These are phyloP conservation scores for Corniculantispora saksenae DNA, from an alignment of 2,329 filamentous ascomycete genomes.

Conservation along the genomic window DNA sequence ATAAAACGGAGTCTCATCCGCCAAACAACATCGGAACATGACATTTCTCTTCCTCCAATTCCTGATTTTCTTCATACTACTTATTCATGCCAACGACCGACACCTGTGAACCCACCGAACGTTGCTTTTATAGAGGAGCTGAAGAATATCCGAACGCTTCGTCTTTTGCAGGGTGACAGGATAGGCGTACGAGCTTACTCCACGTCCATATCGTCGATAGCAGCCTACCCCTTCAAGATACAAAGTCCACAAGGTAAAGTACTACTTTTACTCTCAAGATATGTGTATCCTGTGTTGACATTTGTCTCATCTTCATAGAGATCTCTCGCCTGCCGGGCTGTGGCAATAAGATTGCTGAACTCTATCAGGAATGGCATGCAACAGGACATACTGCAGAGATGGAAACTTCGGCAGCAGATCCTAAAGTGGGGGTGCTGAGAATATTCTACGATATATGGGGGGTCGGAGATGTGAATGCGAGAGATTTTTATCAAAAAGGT, in stretches of 20 bases:
- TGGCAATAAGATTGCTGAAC: slow-evolving; percentile 72
- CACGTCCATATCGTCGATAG: slow-evolving; percentile 78
- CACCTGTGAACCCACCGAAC: slow-evolving; percentile 71
- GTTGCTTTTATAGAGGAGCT: slow-evolving; percentile 72
- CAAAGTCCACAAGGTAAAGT: slow-evolving; percentile 41
- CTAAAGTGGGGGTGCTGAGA: slow-evolving; percentile 63
- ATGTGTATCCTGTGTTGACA: background rate
- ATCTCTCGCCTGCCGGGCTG: slow-evolving; percentile 71
- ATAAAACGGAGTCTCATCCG: slow-evolving; percentile 52
- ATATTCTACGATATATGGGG: slow-evolving; percentile 88
- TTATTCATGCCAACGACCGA: slow-evolving; percentile 81
- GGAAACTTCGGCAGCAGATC: slow-evolving; percentile 62
- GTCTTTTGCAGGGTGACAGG: slow-evolving; percentile 71
- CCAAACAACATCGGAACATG: slow-evolving; percentile 77
- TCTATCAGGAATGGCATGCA: slow-evolving; percentile 74
- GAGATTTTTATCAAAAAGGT: slow-evolving; percentile 74
- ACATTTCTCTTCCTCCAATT: slow-evolving; percentile 63
- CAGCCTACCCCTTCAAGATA: slow-evolving; percentile 70
- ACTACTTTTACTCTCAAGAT: background rate
- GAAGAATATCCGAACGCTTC: slow-evolving; percentile 69
- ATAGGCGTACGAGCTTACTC: slow-evolving; percentile 86
- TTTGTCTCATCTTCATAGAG: slow-evolving; percentile 35
- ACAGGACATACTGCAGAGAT: slow-evolving; percentile 65
- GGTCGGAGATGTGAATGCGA: slow-evolving; percentile 79
- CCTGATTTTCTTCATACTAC: slow-evolving; percentile 63